Evolutionary conservation across 441 rosid genomes (phyloP).

Genomic region (Croton laevigatus): DNA sequence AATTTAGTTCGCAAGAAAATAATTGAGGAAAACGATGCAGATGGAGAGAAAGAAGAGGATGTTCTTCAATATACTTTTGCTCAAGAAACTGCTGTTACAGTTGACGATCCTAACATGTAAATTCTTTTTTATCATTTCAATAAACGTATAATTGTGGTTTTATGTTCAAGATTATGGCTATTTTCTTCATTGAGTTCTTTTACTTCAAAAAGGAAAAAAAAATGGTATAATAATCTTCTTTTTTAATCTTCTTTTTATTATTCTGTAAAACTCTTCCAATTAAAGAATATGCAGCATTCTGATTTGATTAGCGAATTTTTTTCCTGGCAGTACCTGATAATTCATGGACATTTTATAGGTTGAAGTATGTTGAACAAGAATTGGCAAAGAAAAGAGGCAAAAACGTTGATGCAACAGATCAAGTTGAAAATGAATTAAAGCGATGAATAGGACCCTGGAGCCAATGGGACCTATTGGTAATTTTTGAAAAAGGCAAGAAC

Average conservation of each 20-base stretch:
- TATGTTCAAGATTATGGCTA: too few species aligned
- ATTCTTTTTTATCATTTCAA: neutral
- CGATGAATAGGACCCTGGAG: too few species aligned
- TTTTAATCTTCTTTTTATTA: too few species aligned
- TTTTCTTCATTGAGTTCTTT: too few species aligned
- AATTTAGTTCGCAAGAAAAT: slow-evolving; percentile 39
- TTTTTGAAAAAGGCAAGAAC: too few species aligned
- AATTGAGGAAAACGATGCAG: slow-evolving; percentile 61
- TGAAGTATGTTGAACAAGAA: slow-evolving; percentile 79
- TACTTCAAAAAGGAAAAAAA: too few species aligned
- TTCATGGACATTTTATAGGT: slow-evolving; percentile 36
- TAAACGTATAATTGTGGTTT: neutral
- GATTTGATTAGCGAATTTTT: neutral
- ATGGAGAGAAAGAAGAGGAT: slow-evolving; percentile 90
- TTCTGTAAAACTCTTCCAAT: too few species aligned
- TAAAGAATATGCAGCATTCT: too few species aligned
- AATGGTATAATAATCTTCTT: too few species aligned
- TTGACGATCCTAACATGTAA: slow-evolving; percentile 94
- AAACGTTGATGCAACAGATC: slow-evolving; percentile 38
- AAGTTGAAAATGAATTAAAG: slow-evolving; percentile 64
- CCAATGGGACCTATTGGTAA: too few species aligned
- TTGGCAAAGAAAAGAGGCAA: slow-evolving; percentile 78
- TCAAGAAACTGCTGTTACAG: slow-evolving; percentile 93
- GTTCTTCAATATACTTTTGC: slow-evolving; percentile 95
- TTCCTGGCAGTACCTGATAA: neutral